Evolutionary conservation across 1,284 basidiomycete genomes (phyloP).

Genomic region (Agroathelia rolfsii): DNA sequence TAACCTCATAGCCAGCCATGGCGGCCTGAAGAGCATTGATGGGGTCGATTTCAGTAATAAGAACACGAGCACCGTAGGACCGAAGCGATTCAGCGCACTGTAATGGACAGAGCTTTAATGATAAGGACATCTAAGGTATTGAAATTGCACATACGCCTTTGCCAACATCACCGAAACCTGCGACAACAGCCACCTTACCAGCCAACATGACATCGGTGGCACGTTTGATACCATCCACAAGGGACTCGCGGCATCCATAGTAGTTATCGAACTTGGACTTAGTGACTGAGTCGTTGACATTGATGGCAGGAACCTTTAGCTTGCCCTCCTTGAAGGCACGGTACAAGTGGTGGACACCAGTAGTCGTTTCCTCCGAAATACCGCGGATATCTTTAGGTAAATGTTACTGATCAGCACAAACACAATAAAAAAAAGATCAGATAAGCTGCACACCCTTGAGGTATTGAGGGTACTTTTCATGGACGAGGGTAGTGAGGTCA

Average conservation of each 20-base stretch:
- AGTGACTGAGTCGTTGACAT: conserved; percentile 99
- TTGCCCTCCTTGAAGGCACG: conserved; percentile 92
- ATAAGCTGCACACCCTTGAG: conserved; percentile 60
- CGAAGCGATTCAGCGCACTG: conserved; percentile 96
- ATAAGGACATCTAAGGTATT: conserved; percentile 2
- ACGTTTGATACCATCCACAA: conserved; percentile 99
- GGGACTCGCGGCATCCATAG: conserved; percentile 98
- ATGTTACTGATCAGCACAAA: conserved; percentile 8
- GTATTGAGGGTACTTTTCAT: conserved; percentile 93
- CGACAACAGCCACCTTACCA: conserved; percentile 97
- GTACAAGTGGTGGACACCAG: conserved; percentile 99
- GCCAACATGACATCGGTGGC: conserved; percentile 99
- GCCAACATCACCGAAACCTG: conserved; percentile 98
- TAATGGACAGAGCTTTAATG: conserved; percentile 10
- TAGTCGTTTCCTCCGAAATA: conserved; percentile 98
- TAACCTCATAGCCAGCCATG: conserved; percentile 99
- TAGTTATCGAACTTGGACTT: conserved; percentile 99
- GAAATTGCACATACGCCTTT: conserved; percentile 71
- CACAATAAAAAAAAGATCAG: neutral
- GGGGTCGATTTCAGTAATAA: conserved; percentile 98
- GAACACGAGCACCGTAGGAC: conserved; percentile 92
- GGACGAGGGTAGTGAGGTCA: conserved; percentile 91
- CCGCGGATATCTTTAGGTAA: conserved; percentile 67
- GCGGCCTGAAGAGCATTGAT: conserved; percentile 99
- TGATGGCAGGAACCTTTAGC: conserved; percentile 98